Percentiles rank a stretch among this genome's conserved stretches.
Conservation (phyloP, 257 asterid species). For the Nicotiana tomentosiformis region DNA sequence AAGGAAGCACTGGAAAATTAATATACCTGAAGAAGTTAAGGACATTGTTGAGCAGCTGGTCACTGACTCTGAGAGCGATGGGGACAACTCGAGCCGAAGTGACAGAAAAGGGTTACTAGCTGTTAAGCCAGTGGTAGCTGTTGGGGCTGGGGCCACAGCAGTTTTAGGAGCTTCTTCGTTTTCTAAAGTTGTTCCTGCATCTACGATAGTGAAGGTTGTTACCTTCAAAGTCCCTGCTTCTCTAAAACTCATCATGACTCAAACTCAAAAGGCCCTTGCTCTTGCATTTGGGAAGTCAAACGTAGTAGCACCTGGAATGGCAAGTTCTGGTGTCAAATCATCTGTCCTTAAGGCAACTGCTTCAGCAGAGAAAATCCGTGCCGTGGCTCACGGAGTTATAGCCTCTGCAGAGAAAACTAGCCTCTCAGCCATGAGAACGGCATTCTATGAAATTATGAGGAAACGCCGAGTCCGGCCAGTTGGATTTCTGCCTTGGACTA, state of each 20-base stretch:
- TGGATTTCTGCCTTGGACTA: constrained; percentile 70
- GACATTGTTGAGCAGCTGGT: constrained; percentile 58
- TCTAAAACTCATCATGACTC: constrained; percentile 48
- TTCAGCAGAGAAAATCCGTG: constrained; percentile 76
- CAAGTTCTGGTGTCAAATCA: constrained; percentile 44
- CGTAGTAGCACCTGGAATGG: constrained; percentile 43
- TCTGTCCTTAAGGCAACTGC: constrained; percentile 51
- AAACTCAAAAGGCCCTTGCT: constrained; percentile 55
- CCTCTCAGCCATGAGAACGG: constrained; percentile 77
- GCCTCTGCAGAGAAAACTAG: constrained; percentile 88
- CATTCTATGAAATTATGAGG: constrained; percentile 90
- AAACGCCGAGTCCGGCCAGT: constrained; percentile 45
- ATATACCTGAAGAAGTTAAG: constrained; percentile 55
- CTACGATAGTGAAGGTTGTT: constrained; percentile 57
- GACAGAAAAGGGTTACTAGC: constrained; percentile 46
- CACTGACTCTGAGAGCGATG: constrained; percentile 31
- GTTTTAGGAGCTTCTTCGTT: constrained; percentile 74
- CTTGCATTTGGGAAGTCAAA: constrained; percentile 59
- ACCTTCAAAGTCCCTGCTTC: constrained; percentile 69
- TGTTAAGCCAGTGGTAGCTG: constrained; percentile 77
- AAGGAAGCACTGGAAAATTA: constrained; percentile 71
- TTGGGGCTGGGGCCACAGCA: constrained; percentile 96
- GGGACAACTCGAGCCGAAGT: constrained; percentile 18
- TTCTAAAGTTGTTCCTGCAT: constrained; percentile 70
- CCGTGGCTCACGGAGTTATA: constrained; percentile 64